Conservation (phyloP, 2,329 filamentous ascomycete genomes). For the Aphanocladium album region DNA sequence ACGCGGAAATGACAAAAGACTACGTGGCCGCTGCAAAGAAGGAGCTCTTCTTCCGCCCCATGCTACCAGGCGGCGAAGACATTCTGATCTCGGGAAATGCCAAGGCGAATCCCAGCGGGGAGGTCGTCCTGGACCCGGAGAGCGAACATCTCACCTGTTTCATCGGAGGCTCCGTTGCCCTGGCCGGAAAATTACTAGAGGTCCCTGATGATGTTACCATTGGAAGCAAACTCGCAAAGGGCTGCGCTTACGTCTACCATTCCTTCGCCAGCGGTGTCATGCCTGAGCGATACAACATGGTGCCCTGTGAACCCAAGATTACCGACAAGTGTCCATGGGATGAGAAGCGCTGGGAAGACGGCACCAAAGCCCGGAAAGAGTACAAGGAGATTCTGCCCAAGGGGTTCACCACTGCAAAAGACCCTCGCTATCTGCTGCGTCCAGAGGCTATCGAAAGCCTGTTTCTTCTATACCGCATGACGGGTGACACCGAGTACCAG, state of each 20-base stretch:
- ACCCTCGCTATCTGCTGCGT: constrained; percentile 58
- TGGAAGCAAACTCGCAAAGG: constrained; percentile 42
- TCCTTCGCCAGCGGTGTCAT: constrained; percentile 46
- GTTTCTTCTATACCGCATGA: constrained; percentile 71
- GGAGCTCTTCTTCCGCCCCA: constrained; percentile 56
- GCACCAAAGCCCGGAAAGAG: constrained; percentile 12
- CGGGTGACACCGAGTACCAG: constrained; percentile 58
- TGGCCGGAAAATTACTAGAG: constrained; percentile 41
- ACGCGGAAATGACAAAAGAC: constrained; percentile 47
- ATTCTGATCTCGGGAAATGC: constrained; percentile 50
- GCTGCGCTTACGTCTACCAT: constrained; percentile 48
- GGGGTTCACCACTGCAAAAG: constrained; percentile 51
- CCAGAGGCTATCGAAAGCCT: constrained; percentile 78
- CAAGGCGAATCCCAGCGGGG: constrained; percentile 20
- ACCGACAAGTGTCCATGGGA: constrained; percentile 31
- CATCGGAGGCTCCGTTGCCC: constrained; percentile 45
- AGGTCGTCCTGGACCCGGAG: constrained; percentile 24
- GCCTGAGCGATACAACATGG: constrained; percentile 44
- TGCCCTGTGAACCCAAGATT: constrained; percentile 30
- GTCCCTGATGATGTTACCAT: constrained; percentile 37
- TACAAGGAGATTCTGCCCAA: constrained; percentile 33
- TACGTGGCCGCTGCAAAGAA: constrained; percentile 50
- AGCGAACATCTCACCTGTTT: constrained; percentile 47
- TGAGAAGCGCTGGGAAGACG: constrained; percentile 19
- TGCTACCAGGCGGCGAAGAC: constrained; percentile 46